phyloP scores from a whole-genome alignment of 129 eudicot genomes.

The Calendula officinalis region DNA sequence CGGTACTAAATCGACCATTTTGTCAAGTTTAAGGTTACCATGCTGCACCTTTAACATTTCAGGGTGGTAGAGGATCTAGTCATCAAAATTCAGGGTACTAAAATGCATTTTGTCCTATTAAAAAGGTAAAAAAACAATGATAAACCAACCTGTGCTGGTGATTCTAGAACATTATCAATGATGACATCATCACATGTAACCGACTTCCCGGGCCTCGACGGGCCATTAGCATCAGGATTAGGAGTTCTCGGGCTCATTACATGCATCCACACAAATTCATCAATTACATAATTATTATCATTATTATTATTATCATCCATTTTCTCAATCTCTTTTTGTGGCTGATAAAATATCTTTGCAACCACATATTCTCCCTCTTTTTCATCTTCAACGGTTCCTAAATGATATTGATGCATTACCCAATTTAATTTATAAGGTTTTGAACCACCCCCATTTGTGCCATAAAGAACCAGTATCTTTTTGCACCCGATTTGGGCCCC shows the following conservation, averaged over 20 bases:
- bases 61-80: too few relatives aligned
- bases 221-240: slow-evolving; percentile 54
- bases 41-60: too few relatives aligned
- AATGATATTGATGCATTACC: slow-evolving; percentile 89
- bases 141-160: slow-evolving; percentile 45
- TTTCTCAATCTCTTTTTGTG: slow-evolving; percentile 45
- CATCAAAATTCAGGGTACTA: too few relatives aligned
- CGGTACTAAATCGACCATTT: too few relatives aligned
- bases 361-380: slow-evolving; percentile 68
- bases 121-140: neutral
- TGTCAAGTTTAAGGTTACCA: too few relatives aligned
- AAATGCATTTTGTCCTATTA: too few relatives aligned
- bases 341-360: slow-evolving; percentile 69
- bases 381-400: slow-evolving; percentile 67
- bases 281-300: slow-evolving; percentile 4
- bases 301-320: slow-evolving; percentile 23
- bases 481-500: slow-evolving; percentile 68
- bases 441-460: slow-evolving; percentile 41
- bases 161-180: slow-evolving; percentile 17
- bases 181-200: slow-evolving; percentile 39
- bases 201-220: slow-evolving; percentile 50
- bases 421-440: slow-evolving; percentile 63
- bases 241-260: slow-evolving; percentile 73
- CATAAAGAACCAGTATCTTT: slow-evolving; percentile 83
- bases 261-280: slow-evolving; percentile 35